A percentile compares a stretch with the other conserved stretches of the same genome.
Conservation (phyloP, 768 basidiomycete species). For the Phlebiopsis gigantea region DNA sequence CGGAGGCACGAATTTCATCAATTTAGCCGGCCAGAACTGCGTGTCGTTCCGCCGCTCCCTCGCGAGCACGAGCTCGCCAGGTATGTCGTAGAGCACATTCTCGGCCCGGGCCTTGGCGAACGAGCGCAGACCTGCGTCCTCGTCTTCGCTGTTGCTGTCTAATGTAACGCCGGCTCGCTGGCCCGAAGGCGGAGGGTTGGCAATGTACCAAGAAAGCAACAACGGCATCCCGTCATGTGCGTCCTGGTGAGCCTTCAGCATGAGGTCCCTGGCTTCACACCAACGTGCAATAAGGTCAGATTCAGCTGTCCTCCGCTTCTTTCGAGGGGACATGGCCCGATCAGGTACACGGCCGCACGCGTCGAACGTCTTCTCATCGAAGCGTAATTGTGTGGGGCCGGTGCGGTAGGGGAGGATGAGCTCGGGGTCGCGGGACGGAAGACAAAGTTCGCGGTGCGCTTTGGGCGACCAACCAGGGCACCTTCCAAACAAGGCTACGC, state of each 20-base stretch:
- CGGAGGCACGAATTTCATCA: slow-evolving; percentile 48
- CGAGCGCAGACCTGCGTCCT: slow-evolving; percentile 27
- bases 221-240: slow-evolving; percentile 47
- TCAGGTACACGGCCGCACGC: slow-evolving; percentile 4
- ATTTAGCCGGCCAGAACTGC: slow-evolving; percentile 63
- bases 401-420: slow-evolving; percentile 34
- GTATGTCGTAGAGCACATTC: slow-evolving; percentile 43
- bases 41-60: slow-evolving; percentile 30
- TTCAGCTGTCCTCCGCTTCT: slow-evolving; percentile 34
- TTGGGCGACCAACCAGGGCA: slow-evolving; percentile 11
- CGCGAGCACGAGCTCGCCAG: slow-evolving; percentile 65
- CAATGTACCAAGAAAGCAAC: slow-evolving; percentile 19
- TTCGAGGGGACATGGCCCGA: slow-evolving; percentile 34
- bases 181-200: slow-evolving; percentile 10
- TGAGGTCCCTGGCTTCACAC: slow-evolving; percentile 41
- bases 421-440: slow-evolving; percentile 27
- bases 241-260: slow-evolving; percentile 38
- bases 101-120: slow-evolving; percentile 26
- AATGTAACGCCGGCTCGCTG: background rate
- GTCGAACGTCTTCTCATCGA: slow-evolving; percentile 33
- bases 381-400: slow-evolving; percentile 26
- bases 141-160: slow-evolving; percentile 10
- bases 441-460: slow-evolving; percentile 18
- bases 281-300: slow-evolving; percentile 35
- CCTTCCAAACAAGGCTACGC: slow-evolving; percentile 27